Evolutionary conservation across 768 basidiomycete genomes (phyloP).

Genomic region (Panaeolus papilionaceus): DNA sequence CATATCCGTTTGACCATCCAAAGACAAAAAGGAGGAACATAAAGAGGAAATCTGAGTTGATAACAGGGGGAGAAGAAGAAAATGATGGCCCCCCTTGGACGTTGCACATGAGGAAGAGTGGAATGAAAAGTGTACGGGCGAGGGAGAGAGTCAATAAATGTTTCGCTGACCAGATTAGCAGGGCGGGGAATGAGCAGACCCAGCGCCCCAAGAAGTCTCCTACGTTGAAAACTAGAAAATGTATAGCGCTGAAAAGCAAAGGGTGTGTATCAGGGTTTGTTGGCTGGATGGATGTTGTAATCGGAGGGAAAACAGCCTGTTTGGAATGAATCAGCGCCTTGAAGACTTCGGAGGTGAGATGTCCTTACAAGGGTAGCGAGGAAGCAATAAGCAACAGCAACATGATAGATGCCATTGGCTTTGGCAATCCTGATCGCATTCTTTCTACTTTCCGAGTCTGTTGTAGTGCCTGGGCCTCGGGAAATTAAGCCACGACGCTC

Average conservation of each 20-base stretch:
- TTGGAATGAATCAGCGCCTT: slow-evolving; percentile 18
- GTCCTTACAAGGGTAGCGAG: slow-evolving; percentile 74
- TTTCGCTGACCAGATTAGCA: slow-evolving; percentile 73
- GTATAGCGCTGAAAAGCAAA: slow-evolving; percentile 79
- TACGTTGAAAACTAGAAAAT: slow-evolving; percentile 78
- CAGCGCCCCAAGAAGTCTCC: slow-evolving; percentile 78
- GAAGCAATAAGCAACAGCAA: slow-evolving; percentile 80
- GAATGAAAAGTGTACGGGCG: slow-evolving; percentile 81
- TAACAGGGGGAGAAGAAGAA: slow-evolving; percentile 48
- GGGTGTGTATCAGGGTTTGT: slow-evolving; percentile 73
- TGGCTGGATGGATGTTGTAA: slow-evolving; percentile 78
- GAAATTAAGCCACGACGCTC: slow-evolving; percentile 44
- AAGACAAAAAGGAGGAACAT: slow-evolving; percentile 76
- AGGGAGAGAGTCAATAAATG: slow-evolving; percentile 69
- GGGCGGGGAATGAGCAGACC: slow-evolving; percentile 65
- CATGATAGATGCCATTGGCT: slow-evolving; percentile 70
- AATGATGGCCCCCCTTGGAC: slow-evolving; percentile 54
- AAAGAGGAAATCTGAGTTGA: slow-evolving; percentile 80
- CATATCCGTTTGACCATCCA: slow-evolving; percentile 83
- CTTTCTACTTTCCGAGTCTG: slow-evolving; percentile 30
- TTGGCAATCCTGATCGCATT: slow-evolving; percentile 61
- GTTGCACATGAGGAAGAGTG: slow-evolving; percentile 90
- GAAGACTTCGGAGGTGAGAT: slow-evolving; percentile 17
- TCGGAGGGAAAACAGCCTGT: slow-evolving; percentile 87
- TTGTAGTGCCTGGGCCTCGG: slow-evolving; percentile 28